Conservation (phyloP, 2,329 filamentous ascomycete species). For the Calonectria montana region DNA sequence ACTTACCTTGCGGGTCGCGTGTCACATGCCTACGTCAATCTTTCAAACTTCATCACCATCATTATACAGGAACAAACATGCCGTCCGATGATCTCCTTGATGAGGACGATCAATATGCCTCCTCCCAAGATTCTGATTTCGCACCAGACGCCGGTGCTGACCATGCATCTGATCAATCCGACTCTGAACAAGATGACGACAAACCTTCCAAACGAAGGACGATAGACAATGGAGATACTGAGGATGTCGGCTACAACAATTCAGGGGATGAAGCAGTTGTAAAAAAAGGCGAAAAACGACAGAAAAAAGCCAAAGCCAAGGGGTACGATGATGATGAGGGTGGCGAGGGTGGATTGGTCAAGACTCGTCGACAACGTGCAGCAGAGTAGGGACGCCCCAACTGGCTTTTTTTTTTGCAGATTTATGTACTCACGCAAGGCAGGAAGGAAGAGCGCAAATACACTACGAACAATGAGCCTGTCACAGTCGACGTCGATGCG, state of each 20-base stretch:
- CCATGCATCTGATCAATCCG: slow-evolving; percentile 62
- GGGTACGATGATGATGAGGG: slow-evolving; percentile 64
- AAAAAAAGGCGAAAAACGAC: slow-evolving; percentile 67
- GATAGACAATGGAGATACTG: slow-evolving; percentile 37
- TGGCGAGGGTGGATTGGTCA: slow-evolving; percentile 73
- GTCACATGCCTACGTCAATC: not conserved
- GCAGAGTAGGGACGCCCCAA: slow-evolving; percentile 65
- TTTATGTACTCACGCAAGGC: slow-evolving; percentile 20
- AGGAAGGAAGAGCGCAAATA: slow-evolving; percentile 69
- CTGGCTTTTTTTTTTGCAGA: not conserved
- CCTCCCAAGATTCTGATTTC: slow-evolving; percentile 80
- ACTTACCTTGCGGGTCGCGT: not conserved
- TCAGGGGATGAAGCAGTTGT: slow-evolving; percentile 81
- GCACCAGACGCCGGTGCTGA: slow-evolving; percentile 67
- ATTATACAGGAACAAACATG: slow-evolving; percentile 49
- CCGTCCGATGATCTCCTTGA: slow-evolving; percentile 54
- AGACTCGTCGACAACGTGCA: slow-evolving; percentile 77
- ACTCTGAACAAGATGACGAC: slow-evolving; percentile 56
- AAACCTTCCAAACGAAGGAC: slow-evolving; percentile 41
- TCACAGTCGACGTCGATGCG: slow-evolving; percentile 78
- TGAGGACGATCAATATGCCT: slow-evolving; percentile 71
- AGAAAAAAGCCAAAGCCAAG: slow-evolving; percentile 57
- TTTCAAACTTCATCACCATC: not conserved
- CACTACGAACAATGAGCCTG: slow-evolving; percentile 64
- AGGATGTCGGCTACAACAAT: slow-evolving; percentile 69